Evolutionary conservation across 1,284 basidiomycete species (phyloP).

Genomic region (Leucoagaricus sp.): DNA sequence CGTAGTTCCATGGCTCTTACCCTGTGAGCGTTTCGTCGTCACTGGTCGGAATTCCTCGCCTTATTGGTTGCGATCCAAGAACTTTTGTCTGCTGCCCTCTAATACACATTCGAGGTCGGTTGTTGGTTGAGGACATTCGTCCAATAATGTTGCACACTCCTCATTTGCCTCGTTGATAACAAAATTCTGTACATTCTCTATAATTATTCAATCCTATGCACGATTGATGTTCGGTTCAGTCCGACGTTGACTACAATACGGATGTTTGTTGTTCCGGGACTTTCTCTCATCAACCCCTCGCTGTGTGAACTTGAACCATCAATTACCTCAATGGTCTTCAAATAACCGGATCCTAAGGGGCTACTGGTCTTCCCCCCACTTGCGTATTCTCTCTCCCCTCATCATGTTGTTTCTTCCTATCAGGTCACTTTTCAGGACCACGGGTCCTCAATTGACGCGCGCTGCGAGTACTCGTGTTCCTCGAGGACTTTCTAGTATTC

Average conservation of each 20-base stretch:
- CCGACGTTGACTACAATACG: neutral
- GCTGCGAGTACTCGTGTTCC: conserved; percentile 47
- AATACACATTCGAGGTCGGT: too few species aligned
- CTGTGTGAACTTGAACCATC: conserved; percentile 13
- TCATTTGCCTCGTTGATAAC: too few species aligned
- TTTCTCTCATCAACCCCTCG: conserved; percentile 5
- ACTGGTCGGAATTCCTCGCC: too few species aligned
- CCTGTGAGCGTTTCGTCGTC: too few species aligned
- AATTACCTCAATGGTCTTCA: neutral
- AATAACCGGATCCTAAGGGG: neutral
- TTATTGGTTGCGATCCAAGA: too few species aligned
- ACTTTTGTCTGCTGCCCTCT: too few species aligned
- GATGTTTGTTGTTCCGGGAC: conserved; percentile 12
- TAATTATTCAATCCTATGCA: conserved; percentile 3
- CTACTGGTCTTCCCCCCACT: neutral
- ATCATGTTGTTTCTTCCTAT: conserved; percentile 17
- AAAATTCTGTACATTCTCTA: neutral
- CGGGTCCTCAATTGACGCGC: conserved; percentile 28
- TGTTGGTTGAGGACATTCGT: too few species aligned
- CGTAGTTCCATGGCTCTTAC: conserved; percentile 25
- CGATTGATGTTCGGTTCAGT: neutral
- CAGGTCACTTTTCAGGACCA: neutral
- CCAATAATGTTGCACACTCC: too few species aligned
- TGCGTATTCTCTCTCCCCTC: conserved; percentile 5
- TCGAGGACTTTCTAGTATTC: conserved; percentile 45